Percentiles rank a stretch among this genome's conserved stretches.
These are phyloP conservation scores for Pontederia crassipes DNA, from an alignment of 176 grass and related monocot species.

Conservation along the genomic window DNA sequence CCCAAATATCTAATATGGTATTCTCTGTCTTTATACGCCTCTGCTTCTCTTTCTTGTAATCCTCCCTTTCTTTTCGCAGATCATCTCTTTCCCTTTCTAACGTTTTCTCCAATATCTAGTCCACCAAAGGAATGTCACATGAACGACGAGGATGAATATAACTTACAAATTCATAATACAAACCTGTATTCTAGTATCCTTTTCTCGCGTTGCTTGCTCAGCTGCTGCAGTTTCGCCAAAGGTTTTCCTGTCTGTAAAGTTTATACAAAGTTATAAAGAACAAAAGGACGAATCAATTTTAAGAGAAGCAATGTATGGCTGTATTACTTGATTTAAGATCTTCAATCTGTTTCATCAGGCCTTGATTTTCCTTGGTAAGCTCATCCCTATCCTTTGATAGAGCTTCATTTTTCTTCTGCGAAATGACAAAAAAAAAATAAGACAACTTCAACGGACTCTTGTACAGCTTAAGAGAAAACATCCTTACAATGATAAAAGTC, in stretches of 20 bases:
- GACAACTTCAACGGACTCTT: background rate
- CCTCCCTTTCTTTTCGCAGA: constrained; percentile 30
- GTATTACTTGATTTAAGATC: constrained; percentile 84
- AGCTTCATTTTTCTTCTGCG: constrained; percentile 54
- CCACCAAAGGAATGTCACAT: background rate
- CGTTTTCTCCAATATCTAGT: constrained; percentile 79
- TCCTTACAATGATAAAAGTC: background rate
- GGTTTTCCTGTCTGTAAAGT: constrained; percentile 57
- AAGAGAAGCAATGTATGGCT: background rate
- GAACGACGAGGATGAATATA: background rate
- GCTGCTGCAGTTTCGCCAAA: constrained; percentile 30
- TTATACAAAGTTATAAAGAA: constrained; percentile 26
- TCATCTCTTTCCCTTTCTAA: constrained; percentile 79
- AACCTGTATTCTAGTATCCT: constrained; percentile 94
- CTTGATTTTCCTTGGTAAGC: constrained; percentile 17
- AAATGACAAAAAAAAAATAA: constrained; percentile 13
- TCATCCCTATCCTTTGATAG: constrained; percentile 34
- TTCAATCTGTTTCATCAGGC: constrained; percentile 62
- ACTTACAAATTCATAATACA: background rate
- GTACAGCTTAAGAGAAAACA: background rate
- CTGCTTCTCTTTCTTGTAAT: constrained; percentile 43
- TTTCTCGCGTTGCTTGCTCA: constrained; percentile 69
- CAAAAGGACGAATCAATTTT: constrained; percentile 7
- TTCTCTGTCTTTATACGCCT: constrained; percentile 37
- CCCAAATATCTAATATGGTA: constrained; percentile 1